Conservation (phyloP, 2,329 filamentous ascomycete genomes). For the Pseudopithomyces maydicus region DNA sequence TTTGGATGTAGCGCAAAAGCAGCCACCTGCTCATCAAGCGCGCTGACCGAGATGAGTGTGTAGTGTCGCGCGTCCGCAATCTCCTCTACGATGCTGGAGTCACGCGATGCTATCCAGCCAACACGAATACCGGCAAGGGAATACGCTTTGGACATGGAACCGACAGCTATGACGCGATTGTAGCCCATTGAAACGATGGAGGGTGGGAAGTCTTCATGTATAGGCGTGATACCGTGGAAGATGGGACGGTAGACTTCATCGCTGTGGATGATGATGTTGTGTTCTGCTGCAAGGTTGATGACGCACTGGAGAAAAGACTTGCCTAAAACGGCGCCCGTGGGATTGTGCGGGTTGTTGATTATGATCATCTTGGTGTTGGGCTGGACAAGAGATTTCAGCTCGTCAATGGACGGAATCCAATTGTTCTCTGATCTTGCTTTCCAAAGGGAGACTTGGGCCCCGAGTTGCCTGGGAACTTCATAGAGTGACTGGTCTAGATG, state of each 20-base stretch:
- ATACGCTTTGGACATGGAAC: constrained; percentile 86
- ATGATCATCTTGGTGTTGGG: constrained; percentile 74
- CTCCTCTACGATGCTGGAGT: constrained; percentile 64
- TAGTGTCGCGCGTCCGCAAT: constrained; percentile 74
- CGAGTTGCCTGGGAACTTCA: constrained; percentile 72
- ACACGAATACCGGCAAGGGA: constrained; percentile 79
- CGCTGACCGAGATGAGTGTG: constrained; percentile 85
- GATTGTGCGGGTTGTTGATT: constrained; percentile 81
- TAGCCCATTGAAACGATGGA: constrained; percentile 76
- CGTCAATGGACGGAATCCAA: constrained; percentile 70
- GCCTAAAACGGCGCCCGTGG: constrained; percentile 73
- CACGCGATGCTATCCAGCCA: constrained; percentile 79
- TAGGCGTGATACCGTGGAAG: constrained; percentile 70
- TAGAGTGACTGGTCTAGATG: constrained; percentile 71
- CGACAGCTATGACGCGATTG: constrained; percentile 71
- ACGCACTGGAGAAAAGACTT: constrained; percentile 65
- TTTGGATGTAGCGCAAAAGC: constrained; percentile 71
- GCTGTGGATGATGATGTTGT: constrained; percentile 69
- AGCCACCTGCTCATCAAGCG: constrained; percentile 79
- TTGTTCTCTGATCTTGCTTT: constrained; percentile 66
- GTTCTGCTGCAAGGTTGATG: constrained; percentile 65
- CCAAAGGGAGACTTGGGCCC: constrained; percentile 80
- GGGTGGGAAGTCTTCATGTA: constrained; percentile 63
- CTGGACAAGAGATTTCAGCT: constrained; percentile 68
- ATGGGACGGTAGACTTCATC: constrained; percentile 87